Base-by-base conservation (phyloP, 768 basidiomycete species). In the Clathrus columnatus region DNA sequence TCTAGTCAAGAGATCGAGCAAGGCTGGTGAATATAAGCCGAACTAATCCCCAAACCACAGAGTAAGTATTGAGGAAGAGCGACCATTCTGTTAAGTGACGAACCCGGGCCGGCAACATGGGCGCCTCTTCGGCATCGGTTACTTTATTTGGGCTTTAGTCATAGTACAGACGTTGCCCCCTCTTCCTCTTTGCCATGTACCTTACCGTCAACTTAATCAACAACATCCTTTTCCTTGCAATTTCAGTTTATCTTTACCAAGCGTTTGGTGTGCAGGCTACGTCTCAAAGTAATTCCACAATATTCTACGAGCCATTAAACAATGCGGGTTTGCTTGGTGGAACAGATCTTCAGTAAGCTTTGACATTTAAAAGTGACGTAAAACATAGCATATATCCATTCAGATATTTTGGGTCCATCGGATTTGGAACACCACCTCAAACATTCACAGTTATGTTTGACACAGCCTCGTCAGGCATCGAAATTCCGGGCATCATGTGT, bases 341-440 rank as follows among this genome's bases (percentile, higher is more conserved):
- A 42, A 80, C 79, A 32, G 80, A 81, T 63, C 71, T 80, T n/a
- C 79, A 81, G 76, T 80, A 57, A 63, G 72, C 59, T 52, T 47
- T 5, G 28, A 26, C 43, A 49, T 20, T 27, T 51, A 41, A 41
- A 43, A 59, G 43, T 28, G 55, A 23, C 0, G 16, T n/a, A 7
- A n/a, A 8, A 1, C 24, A 14, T 36, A n/a, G 20, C 18, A 57
- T 26, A n/a, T 24, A 29, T 21, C 23, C n/a, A 36, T 17, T 28
- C 43, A 79, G 77, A 65, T 78, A 78, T 77, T 80, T 73, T 57
- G 78, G 77, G 18, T 75, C 79, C 57, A 73, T 78, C 47, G 4
- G 62, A 74, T 76, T 80, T 43, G 79, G 80, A 23, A 81, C 79
- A 1, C 80, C 79, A 8, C 77, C 79, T 1, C 80, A 82, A 60